Evolutionary conservation across 2,329 filamentous ascomycete species (phyloP).

Genomic region (Cordyceps cicadae): DNA sequence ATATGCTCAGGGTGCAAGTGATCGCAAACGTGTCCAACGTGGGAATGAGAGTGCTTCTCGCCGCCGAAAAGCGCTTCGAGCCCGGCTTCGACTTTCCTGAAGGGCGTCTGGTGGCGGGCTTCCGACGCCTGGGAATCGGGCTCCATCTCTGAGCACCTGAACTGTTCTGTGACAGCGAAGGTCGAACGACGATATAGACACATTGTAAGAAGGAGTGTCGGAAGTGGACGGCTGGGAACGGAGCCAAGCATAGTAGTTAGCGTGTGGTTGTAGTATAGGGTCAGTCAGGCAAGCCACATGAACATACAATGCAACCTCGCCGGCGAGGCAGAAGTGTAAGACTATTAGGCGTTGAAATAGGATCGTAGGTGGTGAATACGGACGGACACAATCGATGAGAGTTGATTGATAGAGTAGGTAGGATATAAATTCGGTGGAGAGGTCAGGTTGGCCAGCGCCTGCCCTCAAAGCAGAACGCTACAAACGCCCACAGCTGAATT

Average conservation of each 20-base stretch:
- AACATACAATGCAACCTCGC: conserved; percentile 1
- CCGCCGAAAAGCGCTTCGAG: conserved; percentile 32
- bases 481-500: neutral
- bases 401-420: neutral
- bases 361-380: neutral
- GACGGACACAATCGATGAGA: neutral
- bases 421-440: neutral
- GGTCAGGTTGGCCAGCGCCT: neutral
- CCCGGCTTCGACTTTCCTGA: conserved; percentile 34
- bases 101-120: neutral
- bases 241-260: neutral
- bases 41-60: conserved; percentile 38
- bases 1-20: conserved; percentile 34
- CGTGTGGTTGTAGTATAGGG: too few species aligned
- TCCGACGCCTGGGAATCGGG: conserved; percentile 3
- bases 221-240: neutral
- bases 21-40: conserved; percentile 32
- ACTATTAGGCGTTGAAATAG: neutral
- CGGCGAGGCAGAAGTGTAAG: neutral
- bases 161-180: neutral
- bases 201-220: neutral
- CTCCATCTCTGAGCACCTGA: neutral
- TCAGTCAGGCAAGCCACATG: neutral
- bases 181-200: neutral
- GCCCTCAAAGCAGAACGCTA: neutral